Base-by-base conservation (phyloP, 805 yeast genomes). In the Torulaspora indica region DNA sequence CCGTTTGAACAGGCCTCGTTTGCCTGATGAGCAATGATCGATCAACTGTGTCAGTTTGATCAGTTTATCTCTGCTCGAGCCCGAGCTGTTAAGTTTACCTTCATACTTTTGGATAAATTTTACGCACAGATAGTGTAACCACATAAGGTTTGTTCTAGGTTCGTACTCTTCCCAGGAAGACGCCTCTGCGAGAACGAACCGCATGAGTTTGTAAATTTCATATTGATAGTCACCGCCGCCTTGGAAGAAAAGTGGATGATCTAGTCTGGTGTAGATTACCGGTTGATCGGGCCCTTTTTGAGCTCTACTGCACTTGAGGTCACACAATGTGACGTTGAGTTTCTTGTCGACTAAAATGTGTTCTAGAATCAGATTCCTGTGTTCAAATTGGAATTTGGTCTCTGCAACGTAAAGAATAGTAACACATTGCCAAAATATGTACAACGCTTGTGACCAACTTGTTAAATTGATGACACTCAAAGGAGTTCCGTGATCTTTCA, bases 341-440 rank as follows among this genome's bases (percentile, higher is more conserved):
- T 54, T 46, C 10, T 53, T 51, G 39, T 69, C 69, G 13, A 83
- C 66, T 12, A 81, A 65, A 42, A 83, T 67, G 55, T 83, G 83
- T 9, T 82, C 81, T 73, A 83, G 72, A 49, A 80, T 83, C 46
- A 84, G 61, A 59, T 83, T 86, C 37, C 91, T 70, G 55, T 84
- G 91, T 61, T 83, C 90, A 61, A 82, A 82, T 48, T 73, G 69
- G 47, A 67, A 66, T 29, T 64, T 56, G 12, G 66, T 60, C 59
- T 84, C 89, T 1, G 78, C 82, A 8, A 62, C 63, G 20, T 75
- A 72, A 20, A 83, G 61, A 4, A 70, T 61, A n/a, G 66, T 60
- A 1, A 70, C 78, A 20, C 79, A 64, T 48, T 71, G 72, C 77
- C 80, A 75, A 52, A 83, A 80, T 1, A 83, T 71, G 8, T 57